Percentiles rank a stretch among this genome's conserved stretches.
These are phyloP conservation scores for Nannizziopsis barbatae DNA, from an alignment of 2,329 filamentous ascomycete species.

Conservation along the genomic window DNA sequence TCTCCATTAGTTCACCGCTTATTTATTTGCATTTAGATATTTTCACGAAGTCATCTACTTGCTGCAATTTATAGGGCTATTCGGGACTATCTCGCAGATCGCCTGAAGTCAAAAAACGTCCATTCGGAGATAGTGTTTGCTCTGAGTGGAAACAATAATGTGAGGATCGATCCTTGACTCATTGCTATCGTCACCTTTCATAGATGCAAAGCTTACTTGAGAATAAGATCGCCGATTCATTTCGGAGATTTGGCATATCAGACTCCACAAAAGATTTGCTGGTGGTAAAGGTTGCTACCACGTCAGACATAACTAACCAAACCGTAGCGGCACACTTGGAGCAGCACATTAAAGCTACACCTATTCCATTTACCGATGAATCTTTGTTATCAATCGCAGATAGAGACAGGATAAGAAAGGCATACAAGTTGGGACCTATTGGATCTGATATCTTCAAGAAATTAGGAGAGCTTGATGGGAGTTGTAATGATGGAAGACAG, in stretches of 20 bases:
- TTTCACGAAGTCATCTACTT: slow-evolving; percentile 62
- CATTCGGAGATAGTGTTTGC: slow-evolving; percentile 80
- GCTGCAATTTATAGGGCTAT: slow-evolving; percentile 69
- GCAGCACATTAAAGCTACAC: slow-evolving; percentile 50
- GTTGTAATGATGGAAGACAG: slow-evolving; percentile 19
- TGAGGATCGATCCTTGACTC: slow-evolving; percentile 29
- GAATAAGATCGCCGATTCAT: slow-evolving; percentile 76
- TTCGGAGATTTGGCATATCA: slow-evolving; percentile 73
- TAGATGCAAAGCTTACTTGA: not conserved
- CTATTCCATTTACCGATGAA: slow-evolving; percentile 51
- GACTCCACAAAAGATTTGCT: slow-evolving; percentile 61
- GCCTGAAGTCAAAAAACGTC: slow-evolving; percentile 68
- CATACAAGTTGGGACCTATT: slow-evolving; percentile 69
- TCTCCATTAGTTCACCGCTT: too few relatives aligned
- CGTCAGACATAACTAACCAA: slow-evolving; percentile 37
- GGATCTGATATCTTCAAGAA: slow-evolving; percentile 29
- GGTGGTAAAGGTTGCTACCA: slow-evolving; percentile 63
- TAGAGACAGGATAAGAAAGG: slow-evolving; percentile 60
- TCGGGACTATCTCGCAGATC: slow-evolving; percentile 49
- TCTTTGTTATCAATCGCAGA: slow-evolving; percentile 52
- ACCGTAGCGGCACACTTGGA: slow-evolving; percentile 50
- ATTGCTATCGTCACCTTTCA: not conserved
- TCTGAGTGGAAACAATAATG: slow-evolving; percentile 73
- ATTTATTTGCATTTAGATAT: slow-evolving; percentile 40
- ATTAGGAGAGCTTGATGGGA: slow-evolving; percentile 18